phyloP scores from a whole-genome alignment of 768 basidiomycete genomes.

The Podaxis sp. region DNA sequence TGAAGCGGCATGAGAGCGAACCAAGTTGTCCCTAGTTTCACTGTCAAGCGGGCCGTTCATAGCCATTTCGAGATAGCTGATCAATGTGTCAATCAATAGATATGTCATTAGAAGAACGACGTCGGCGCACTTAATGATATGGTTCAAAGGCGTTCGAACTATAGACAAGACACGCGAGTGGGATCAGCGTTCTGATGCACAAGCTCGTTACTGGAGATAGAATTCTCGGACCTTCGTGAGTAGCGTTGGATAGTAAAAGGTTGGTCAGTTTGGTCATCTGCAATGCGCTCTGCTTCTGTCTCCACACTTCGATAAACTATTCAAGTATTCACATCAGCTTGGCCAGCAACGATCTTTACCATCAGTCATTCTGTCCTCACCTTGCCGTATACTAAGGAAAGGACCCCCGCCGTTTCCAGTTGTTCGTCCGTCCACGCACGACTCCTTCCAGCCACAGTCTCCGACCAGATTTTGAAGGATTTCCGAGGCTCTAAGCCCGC shows the following conservation, averaged over 20 bases:
- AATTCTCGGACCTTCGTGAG: conserved; percentile 62
- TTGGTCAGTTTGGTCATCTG: conserved; percentile 74
- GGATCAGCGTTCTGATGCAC: background rate
- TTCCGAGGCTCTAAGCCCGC: conserved; percentile 66
- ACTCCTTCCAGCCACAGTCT: conserved; percentile 66
- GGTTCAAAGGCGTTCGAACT: conserved; percentile 78
- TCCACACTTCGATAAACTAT: conserved; percentile 84
- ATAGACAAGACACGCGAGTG: background rate
- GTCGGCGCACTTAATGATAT: conserved; percentile 71
- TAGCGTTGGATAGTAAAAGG: conserved; percentile 75
- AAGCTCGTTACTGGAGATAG: background rate
- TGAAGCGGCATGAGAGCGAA: conserved; percentile 71
- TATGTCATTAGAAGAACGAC: background rate
- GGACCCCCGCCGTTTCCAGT: conserved; percentile 76
- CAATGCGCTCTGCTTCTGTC: conserved; percentile 75
- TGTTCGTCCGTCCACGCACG: conserved; percentile 82
- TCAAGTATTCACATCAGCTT: conserved; percentile 3
- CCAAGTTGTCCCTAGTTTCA: conserved; percentile 75
- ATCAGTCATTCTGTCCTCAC: conserved; percentile 26
- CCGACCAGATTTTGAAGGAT: conserved; percentile 80
- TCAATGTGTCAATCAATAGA: conserved; percentile 10
- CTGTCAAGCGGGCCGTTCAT: conserved; percentile 70
- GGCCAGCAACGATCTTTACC: background rate
- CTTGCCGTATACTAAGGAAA: conserved; percentile 79
- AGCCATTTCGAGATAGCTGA: conserved; percentile 76